phyloP scores from a whole-genome alignment of 257 asterid genomes.

The Anisodus tanguticus region DNA sequence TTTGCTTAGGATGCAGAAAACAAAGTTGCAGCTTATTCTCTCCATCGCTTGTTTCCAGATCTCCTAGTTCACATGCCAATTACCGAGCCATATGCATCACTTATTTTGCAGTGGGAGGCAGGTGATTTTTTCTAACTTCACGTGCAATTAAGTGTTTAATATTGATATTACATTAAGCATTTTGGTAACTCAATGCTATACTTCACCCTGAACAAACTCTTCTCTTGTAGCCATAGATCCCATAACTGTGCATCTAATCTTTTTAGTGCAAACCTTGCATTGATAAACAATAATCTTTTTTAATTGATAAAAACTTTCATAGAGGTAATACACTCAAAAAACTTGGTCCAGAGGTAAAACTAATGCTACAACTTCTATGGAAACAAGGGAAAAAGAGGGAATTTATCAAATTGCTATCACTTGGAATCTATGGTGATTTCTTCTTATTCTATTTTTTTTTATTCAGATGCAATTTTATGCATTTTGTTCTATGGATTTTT shows the following conservation, averaged over 20 bases:
- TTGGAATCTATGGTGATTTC: slow-evolving; percentile 57
- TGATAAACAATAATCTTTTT: neutral
- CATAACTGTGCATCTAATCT: neutral
- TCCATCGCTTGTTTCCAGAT: slow-evolving; percentile 78
- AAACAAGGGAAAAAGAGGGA: slow-evolving; percentile 1
- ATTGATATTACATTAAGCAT: slow-evolving; percentile 9
- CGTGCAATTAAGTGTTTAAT: slow-evolving; percentile 5
- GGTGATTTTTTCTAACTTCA: slow-evolving; percentile 47
- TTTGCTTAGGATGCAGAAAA: slow-evolving; percentile 81
- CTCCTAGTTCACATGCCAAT: slow-evolving; percentile 83
- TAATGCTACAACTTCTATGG: neutral
- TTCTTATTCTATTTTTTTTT: neutral
- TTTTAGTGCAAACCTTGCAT: slow-evolving; percentile 3
- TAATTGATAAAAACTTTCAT: neutral
- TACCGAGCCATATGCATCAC: slow-evolving; percentile 77
- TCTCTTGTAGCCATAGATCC: slow-evolving; percentile 3
- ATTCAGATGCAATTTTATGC: slow-evolving; percentile 18
- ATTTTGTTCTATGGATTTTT: slow-evolving; percentile 12
- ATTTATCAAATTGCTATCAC: slow-evolving; percentile 76
- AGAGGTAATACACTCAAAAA: slow-evolving; percentile 6
- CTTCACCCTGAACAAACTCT: slow-evolving; percentile 7
- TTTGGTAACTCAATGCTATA: neutral
- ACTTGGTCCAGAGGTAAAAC: neutral
- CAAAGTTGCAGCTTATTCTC: slow-evolving; percentile 92
- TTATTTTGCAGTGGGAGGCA: slow-evolving; percentile 82